Base-by-base conservation (phyloP, 163 green algal species). In the Scenedesmus sp. region DNA sequence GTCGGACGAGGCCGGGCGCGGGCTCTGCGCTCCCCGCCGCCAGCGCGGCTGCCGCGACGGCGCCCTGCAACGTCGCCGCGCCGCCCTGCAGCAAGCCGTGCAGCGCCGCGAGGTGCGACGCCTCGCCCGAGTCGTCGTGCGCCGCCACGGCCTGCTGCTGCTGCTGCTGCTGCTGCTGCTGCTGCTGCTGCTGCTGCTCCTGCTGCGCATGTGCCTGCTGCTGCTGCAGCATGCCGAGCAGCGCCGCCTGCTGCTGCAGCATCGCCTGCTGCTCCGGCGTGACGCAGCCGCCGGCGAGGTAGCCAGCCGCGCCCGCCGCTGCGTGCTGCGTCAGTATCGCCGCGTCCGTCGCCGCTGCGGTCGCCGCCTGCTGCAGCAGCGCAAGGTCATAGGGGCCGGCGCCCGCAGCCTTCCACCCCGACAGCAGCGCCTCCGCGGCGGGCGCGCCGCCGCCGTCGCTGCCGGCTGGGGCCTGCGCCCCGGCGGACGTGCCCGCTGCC, bases 121-220 rank as follows among this genome's bases (percentile, higher is more conserved):
- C 56, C 1, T 0, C 29, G 29, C 28, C 13, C 44, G 58, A 34
- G 29, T 44, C 58, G 18, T 66, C 29, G 18, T 66, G 58, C 58
- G 26, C 31, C 50, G 18, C 6, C 50, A 28, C 14, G 14, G 11
- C 14, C 26, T 75, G 65, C 48, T 75, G 65, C 47, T 62, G 63
- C 44, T 54, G 45, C 47, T 63, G 48, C 48, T 42, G 28, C 63
- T 71, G 45, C 28, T 62, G 64, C 45, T 76, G 50, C 51, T 64
- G 51, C 22, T 76, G 51, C 48, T 54, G 50, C 48, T 67, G 60
- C 60, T 51, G 60, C 31, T 50, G 34, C 17, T 42, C 39, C 63
- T 58, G 62, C 62, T 36, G 62, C 62, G 13, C 17, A 24, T 4
- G n/a, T n/a, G 20, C n/a, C 54, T 44, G 58, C 58, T 51, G 60